phyloP scores from a whole-genome alignment of 2,329 filamentous ascomycete genomes.

The Fulvia fulva region DNA sequence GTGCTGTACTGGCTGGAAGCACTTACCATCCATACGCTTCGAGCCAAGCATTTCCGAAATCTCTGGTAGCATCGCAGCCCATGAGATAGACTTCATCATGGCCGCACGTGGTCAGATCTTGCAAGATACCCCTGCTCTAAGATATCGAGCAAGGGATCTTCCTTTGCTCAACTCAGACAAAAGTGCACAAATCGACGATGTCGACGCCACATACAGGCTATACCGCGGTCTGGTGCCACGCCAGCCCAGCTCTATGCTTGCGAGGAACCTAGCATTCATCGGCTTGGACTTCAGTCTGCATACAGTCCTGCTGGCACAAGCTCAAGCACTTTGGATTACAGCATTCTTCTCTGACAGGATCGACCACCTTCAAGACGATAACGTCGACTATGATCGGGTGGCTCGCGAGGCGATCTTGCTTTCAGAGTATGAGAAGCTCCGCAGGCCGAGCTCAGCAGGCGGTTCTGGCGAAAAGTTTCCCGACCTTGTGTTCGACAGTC shows the following conservation, averaged over 20 bases:
- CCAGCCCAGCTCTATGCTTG: neutral
- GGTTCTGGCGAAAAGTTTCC: conserved; percentile 4
- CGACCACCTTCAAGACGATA: neutral
- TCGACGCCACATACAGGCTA: neutral
- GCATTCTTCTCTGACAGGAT: conserved; percentile 5
- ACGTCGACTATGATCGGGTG: neutral
- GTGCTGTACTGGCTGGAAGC: conserved; percentile 8
- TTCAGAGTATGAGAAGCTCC: conserved; percentile 1
- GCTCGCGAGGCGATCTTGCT: conserved; percentile 1
- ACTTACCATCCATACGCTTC: neutral
- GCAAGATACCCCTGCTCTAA: neutral
- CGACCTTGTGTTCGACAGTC: conserved; percentile 11
- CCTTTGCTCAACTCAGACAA: neutral
- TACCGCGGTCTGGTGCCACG: conserved; percentile 6
- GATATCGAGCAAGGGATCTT: neutral
- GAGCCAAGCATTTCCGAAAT: neutral
- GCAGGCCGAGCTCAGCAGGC: conserved; percentile 1
- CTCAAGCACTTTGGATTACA: conserved; percentile 12
- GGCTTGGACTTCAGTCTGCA: conserved; percentile 6
- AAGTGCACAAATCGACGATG: neutral
- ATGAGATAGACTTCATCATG: neutral
- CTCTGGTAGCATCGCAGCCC: neutral
- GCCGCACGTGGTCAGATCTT: neutral
- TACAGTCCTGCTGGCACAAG: conserved; percentile 5
- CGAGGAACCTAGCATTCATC: conserved; percentile 5